Evolutionary conservation across 331 rosid genomes (phyloP), one percentile per base, ranked within the genome.

Genomic region (Ulmus americana): DNA sequence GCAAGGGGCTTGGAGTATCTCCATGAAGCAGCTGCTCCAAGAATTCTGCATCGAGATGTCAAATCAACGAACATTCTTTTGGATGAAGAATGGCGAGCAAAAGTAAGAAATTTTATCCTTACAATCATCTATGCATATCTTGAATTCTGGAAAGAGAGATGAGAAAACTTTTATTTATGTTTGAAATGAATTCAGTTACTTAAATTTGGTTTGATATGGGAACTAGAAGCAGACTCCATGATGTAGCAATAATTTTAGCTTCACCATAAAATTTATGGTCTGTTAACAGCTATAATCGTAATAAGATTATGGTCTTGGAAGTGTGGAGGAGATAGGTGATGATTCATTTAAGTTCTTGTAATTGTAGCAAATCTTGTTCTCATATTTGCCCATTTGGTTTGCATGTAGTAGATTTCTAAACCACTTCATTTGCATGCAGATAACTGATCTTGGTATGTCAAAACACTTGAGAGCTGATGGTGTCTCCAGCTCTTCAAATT

Each of bases 21-120:
- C 65, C 99, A 94, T 71, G 99, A 89, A 53, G 97, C 99, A 53
- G 99, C 97, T 72, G 99, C 95, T 74, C 99, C 99, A 57, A 87
- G 84, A 80, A 84, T 94, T 74, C 85, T 94, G 59, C 97, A 94
- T 73, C 81, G 97, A 69, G 97, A 94, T 81, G 95, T 94, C 67
- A 94, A 90, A 79, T 94, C 99, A 48, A 85, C 97, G 40, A 94
- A 94, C 83, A 94, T 94, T 84, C 97, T 94, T 78, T 82, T 94
- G 45, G 99, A 90, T 75, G 82, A 83, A 66, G 81, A 82, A 76
- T 85, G 85, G 89, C 88, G 73, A 64, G 97, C 97, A 67, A 94
- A 87, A 74, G 99, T 87, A 83, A 14, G 83, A 68, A 48, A 16
- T 48, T 70, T 57, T 47, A 58, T 77, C n/a, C 18, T 65, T 66